Percentiles rank a stretch among this genome's conserved stretches.
phyloP scores from a whole-genome alignment of 2,329 filamentous ascomycete genomes.

The Apiospora saccharicola region DNA sequence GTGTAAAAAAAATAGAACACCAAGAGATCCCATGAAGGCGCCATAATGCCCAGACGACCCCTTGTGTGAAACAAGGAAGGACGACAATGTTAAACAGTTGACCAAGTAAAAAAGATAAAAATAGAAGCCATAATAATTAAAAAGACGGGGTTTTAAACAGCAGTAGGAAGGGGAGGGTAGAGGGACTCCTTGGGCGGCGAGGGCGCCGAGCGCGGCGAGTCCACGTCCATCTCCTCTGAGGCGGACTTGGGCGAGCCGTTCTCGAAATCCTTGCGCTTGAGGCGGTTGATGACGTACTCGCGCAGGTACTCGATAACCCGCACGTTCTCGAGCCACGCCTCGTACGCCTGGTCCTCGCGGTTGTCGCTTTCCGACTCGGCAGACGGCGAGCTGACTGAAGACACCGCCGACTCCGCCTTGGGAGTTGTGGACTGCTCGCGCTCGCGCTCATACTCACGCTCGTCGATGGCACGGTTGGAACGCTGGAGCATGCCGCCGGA shows the following conservation, averaged over 20 bases:
- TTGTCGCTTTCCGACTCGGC: conserved; percentile 61
- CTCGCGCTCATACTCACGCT: conserved; percentile 38
- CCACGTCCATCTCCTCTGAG: conserved; percentile 43
- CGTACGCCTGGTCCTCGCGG: conserved; percentile 67
- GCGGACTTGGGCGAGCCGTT: conserved; percentile 45
- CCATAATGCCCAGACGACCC: not conserved
- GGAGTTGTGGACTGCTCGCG: conserved; percentile 52
- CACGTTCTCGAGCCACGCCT: conserved; percentile 72
- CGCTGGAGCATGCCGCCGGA: conserved; percentile 73
- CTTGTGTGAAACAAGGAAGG: not conserved
- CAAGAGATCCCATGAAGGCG: not conserved
- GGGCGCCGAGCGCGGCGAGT: conserved; percentile 34
- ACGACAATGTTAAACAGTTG: not conserved
- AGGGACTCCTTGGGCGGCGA: conserved; percentile 43
- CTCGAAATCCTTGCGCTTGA: conserved; percentile 64
- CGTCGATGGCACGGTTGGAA: conserved; percentile 52
- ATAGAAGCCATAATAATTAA: not conserved
- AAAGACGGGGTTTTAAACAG: not conserved
- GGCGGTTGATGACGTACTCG: conserved; percentile 62
- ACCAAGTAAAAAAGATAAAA: not conserved
- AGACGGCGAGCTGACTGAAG: conserved; percentile 62
- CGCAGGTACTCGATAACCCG: conserved; percentile 69
- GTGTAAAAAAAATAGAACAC: not conserved
- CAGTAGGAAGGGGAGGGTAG: conserved; percentile 44
- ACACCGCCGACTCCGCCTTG: conserved; percentile 52